Conservation (phyloP, 768 basidiomycete genomes). For the Leucosporidium yakuticum region DNA sequence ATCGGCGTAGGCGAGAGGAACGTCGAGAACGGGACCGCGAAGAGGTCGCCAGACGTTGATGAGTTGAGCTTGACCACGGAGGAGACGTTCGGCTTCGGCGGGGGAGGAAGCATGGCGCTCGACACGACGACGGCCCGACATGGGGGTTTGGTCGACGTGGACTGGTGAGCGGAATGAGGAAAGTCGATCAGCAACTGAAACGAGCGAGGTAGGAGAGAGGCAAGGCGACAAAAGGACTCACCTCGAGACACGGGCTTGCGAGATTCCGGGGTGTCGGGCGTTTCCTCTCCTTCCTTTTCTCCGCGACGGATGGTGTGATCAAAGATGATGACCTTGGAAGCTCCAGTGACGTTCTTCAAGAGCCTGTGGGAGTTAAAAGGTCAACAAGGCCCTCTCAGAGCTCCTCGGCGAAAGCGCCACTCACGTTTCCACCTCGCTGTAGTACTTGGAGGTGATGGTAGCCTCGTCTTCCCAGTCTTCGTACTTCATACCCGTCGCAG, state of each 20-base stretch:
- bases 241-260: conserved; percentile 24
- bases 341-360: conserved; percentile 58
- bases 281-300: conserved; percentile 14
- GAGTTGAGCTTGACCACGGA: conserved; percentile 31
- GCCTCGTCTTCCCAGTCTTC: conserved; percentile 52
- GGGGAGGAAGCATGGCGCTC: conserved; percentile 42
- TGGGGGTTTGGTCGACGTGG: conserved; percentile 51
- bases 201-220: no score
- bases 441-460: conserved; percentile 56
- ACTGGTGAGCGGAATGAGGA: conserved; percentile 35
- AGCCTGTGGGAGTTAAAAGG: conserved; percentile 34
- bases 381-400: background rate
- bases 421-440: conserved; percentile 54
- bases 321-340: conserved; percentile 57
- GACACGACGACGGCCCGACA: conserved; percentile 46
- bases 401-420: background rate
- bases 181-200: background rate
- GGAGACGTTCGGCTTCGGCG: conserved; percentile 48
- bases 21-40: conserved; percentile 24
- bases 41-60: conserved; percentile 34
- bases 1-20: conserved; percentile 24
- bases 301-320: conserved; percentile 53
- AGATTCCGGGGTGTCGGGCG: conserved; percentile 22
- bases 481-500: conserved; percentile 37
- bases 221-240: background rate